Evolutionary conservation across 176 grass and related monocot genomes (phyloP).

Genomic region (Saccharum officinarum): DNA sequence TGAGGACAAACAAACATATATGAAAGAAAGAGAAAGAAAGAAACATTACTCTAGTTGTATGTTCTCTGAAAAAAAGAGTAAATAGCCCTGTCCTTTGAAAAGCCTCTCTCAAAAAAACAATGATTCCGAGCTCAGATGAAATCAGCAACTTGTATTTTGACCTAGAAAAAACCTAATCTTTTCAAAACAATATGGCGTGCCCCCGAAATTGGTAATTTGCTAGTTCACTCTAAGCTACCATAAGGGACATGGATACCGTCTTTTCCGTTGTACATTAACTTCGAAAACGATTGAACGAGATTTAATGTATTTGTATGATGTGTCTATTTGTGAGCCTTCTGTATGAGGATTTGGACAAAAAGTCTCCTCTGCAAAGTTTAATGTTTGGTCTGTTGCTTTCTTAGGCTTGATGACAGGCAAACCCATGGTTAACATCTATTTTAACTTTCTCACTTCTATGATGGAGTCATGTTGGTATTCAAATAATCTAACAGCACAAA

Average conservation of each 20-base stretch:
- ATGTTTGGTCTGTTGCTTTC: not conserved
- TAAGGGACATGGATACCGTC: not conserved
- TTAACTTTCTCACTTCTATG: not conserved
- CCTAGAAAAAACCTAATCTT: not conserved
- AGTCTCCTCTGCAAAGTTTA: not conserved
- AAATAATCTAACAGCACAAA: not conserved
- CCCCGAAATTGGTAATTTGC: not conserved
- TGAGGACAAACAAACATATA: not conserved
- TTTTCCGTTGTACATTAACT: conserved; percentile 1
- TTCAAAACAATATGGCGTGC: not conserved
- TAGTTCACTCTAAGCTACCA: not conserved
- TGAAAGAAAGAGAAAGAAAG: not conserved
- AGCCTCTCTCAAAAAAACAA: not conserved
- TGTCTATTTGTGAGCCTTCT: not conserved
- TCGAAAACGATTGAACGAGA: not conserved
- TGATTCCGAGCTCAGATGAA: not conserved
- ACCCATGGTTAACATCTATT: not conserved
- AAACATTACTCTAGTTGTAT: not conserved
- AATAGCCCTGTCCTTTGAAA: not conserved
- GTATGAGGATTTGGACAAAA: not conserved
- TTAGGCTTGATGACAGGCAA: not conserved
- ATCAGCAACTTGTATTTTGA: not conserved
- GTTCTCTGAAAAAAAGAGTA: not conserved
- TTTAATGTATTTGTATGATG: not conserved
- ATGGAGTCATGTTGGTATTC: not conserved